Evolutionary conservation across 768 basidiomycete genomes (phyloP).

Genomic region (Galerina sulciceps): DNA sequence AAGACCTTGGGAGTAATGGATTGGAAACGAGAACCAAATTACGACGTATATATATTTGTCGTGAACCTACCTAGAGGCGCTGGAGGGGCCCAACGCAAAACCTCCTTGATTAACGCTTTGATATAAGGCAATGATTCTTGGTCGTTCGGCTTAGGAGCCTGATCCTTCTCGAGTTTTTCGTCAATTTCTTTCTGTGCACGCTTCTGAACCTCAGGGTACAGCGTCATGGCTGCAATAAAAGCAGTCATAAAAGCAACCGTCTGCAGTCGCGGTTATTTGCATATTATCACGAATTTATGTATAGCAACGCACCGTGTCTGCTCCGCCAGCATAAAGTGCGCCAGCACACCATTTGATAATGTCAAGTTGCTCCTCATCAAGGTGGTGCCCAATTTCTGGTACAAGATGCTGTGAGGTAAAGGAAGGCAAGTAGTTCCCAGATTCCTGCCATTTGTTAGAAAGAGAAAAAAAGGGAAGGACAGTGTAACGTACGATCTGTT

Average conservation of each 20-base stretch:
- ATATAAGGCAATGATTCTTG: neutral
- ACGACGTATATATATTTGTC: neutral
- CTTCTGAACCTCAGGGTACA: too few relatives aligned
- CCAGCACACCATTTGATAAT: constrained; percentile 55
- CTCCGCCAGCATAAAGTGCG: constrained; percentile 51
- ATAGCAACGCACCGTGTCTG: constrained; percentile 46
- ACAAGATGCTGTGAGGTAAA: constrained; percentile 46
- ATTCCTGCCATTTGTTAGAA: constrained; percentile 31
- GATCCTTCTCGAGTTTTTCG: too few relatives aligned
- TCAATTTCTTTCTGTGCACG: too few relatives aligned
- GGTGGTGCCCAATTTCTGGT: constrained; percentile 24
- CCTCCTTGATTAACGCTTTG: neutral
- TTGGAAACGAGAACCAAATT: too few relatives aligned
- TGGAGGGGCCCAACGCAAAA: neutral
- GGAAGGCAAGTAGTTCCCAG: constrained; percentile 34
- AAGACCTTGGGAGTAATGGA: too few relatives aligned
- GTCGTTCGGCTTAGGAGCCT: neutral
- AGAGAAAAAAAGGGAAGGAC: too few relatives aligned
- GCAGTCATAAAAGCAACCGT: too few relatives aligned
- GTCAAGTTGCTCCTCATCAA: constrained; percentile 41
- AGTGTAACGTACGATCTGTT: constrained; percentile 41
- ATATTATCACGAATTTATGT: too few relatives aligned
- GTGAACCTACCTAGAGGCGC: neutral
- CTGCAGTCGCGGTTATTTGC: too few relatives aligned
- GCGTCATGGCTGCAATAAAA: too few relatives aligned